phyloP scores from a whole-genome alignment of 129 eudicot species.

The carrot (Daucus carota) region DH1_v3.0 NC_030385.2:45727501-45728000 shows the following conservation, averaged over 20 bases:
- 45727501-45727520: constrained; percentile 47
- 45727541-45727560: constrained; percentile 59
- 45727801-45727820: constrained; percentile 52
- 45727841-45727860: constrained; percentile 77
- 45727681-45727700: not conserved
- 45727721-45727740: no score
- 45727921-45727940: constrained; percentile 57
- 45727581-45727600: constrained; percentile 33
- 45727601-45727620: not conserved
- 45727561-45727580: constrained; percentile 74
- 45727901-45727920: constrained; percentile 78
- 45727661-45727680: not conserved
- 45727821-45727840: constrained; percentile 69
- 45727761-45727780: not conserved
- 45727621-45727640: not conserved
- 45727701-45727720: constrained; percentile 5
- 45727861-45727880: constrained; percentile 66
- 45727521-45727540: constrained; percentile 55
- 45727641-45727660: not conserved
- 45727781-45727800: constrained; percentile 83
- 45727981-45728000: constrained; percentile 10
- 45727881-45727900: constrained; percentile 71
- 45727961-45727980: constrained; percentile 10
- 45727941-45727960: not conserved
- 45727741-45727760: not conserved